Conservation (phyloP, 2,329 filamentous ascomycete genomes). For the Fusarium marasasianum region DNA sequence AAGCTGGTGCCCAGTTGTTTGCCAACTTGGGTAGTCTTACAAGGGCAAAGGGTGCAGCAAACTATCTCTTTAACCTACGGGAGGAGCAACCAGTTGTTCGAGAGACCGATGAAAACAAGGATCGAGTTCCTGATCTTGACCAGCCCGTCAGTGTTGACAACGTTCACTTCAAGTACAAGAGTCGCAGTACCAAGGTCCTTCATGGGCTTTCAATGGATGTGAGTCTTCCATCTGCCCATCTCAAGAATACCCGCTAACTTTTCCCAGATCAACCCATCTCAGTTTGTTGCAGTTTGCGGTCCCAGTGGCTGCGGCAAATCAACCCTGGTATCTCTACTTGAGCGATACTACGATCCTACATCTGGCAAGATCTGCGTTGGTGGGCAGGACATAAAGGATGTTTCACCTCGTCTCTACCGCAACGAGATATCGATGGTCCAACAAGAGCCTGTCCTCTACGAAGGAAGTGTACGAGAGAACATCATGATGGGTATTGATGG, state of each 20-base stretch:
- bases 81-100: constrained; percentile 46
- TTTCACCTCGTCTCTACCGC: constrained; percentile 44
- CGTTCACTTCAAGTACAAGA: constrained; percentile 25
- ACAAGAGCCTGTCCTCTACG: constrained; percentile 53
- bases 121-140: constrained; percentile 32
- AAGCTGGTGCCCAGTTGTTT: constrained; percentile 48
- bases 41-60: constrained; percentile 54
- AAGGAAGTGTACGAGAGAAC: constrained; percentile 64
- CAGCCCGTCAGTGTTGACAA: constrained; percentile 14
- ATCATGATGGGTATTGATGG: constrained; percentile 55
- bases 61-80: constrained; percentile 55
- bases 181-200: constrained; percentile 9
- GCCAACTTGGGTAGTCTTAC: constrained; percentile 56
- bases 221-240: background rate
- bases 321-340: constrained; percentile 63
- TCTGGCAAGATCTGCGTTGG: constrained; percentile 45
- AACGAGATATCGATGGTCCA: constrained; percentile 51
- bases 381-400: constrained; percentile 37
- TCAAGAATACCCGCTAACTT: constrained; percentile 40
- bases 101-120: constrained; percentile 49
- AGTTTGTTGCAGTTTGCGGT: constrained; percentile 65
- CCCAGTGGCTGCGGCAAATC: constrained; percentile 68
- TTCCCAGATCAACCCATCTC: constrained; percentile 19
- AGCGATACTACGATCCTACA: constrained; percentile 55
- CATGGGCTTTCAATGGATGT: constrained; percentile 6